Percentiles rank a stretch among this genome's conserved stretches.
Conservation (phyloP, 2,329 filamentous ascomycete genomes). For the Calycina herbarum region DNA sequence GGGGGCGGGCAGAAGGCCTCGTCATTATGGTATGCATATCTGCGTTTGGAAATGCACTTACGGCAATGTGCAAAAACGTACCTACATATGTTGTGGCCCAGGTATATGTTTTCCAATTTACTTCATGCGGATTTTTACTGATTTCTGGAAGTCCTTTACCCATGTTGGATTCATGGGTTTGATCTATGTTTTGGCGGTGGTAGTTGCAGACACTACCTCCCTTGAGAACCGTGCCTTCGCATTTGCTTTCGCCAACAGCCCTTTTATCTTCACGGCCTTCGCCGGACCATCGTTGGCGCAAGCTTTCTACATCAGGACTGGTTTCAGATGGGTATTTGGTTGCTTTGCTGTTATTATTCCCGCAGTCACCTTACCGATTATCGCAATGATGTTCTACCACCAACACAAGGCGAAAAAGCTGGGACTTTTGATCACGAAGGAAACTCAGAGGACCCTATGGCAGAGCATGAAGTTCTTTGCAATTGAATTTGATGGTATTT, state of each 20-base stretch:
- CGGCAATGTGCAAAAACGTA: slow-evolving; percentile 3
- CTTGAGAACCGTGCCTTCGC: slow-evolving; percentile 58
- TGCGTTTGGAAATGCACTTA: not conserved
- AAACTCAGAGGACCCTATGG: slow-evolving; percentile 30
- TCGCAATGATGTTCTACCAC: slow-evolving; percentile 44
- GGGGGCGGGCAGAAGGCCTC: slow-evolving; percentile 15
- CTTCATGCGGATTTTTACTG: not conserved
- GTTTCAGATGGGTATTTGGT: slow-evolving; percentile 69
- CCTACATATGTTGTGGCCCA: not conserved
- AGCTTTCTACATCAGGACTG: slow-evolving; percentile 51
- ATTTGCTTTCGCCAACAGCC: slow-evolving; percentile 61
- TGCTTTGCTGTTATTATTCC: slow-evolving; percentile 65
- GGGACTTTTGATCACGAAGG: slow-evolving; percentile 26
- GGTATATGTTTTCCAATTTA: not conserved
- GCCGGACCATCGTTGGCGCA: slow-evolving; percentile 58
- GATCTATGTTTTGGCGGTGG: slow-evolving; percentile 60
- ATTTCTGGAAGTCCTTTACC: not conserved
- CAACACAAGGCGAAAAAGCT: slow-evolving; percentile 28
- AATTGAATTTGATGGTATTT: slow-evolving; percentile 57
- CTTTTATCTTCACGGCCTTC: slow-evolving; percentile 66
- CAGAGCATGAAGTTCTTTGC: slow-evolving; percentile 55
- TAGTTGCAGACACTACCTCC: slow-evolving; percentile 66
- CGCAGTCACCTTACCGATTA: slow-evolving; percentile 60
- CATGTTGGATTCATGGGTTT: slow-evolving; percentile 49
- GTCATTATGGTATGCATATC: not conserved